Evolutionary conservation across 2,329 filamentous ascomycete genomes (phyloP).

Genomic region (Dactylellina drechsleri): DNA sequence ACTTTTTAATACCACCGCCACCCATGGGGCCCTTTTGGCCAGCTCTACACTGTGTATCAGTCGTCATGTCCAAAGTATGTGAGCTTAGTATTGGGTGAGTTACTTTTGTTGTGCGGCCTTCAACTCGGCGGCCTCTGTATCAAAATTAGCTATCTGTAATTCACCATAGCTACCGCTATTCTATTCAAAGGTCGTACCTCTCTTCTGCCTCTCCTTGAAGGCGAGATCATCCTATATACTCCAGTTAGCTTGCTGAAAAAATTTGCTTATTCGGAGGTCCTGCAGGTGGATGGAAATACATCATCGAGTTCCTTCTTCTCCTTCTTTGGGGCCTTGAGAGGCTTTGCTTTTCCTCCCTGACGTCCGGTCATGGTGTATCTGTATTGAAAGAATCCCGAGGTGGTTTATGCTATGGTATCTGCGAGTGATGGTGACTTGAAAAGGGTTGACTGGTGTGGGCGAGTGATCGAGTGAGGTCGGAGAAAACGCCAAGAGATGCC

Average conservation of each 20-base stretch:
- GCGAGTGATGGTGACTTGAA: conserved; percentile 27
- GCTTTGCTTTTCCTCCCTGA: conserved; percentile 59
- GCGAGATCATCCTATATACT: conserved; percentile 52
- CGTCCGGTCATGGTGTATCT: conserved; percentile 57
- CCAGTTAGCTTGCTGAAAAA: conserved; percentile 12
- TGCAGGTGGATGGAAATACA: conserved; percentile 7
- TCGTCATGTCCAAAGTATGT: neutral
- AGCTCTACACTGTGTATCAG: conserved; percentile 34
- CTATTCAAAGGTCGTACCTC: conserved; percentile 45
- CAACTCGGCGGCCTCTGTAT: conserved; percentile 57
- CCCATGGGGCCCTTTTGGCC: conserved; percentile 38
- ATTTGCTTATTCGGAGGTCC: neutral
- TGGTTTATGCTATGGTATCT: conserved; percentile 4
- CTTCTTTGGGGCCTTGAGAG: conserved; percentile 59
- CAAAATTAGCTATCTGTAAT: conserved; percentile 9
- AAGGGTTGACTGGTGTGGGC: conserved; percentile 32
- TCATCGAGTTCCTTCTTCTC: conserved; percentile 51
- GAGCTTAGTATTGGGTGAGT: conserved; percentile 21
- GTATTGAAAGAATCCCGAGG: conserved; percentile 5
- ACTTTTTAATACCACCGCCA: conserved; percentile 59
- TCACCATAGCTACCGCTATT: neutral
- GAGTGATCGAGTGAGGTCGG: conserved; percentile 24
- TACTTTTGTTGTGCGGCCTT: conserved; percentile 56
- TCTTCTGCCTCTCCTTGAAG: conserved; percentile 58
- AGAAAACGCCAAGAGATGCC: conserved; percentile 33